phyloP scores from a whole-genome alignment of 495 filamentous ascomycete species.

The Aspergillus homomorphus region DNA sequence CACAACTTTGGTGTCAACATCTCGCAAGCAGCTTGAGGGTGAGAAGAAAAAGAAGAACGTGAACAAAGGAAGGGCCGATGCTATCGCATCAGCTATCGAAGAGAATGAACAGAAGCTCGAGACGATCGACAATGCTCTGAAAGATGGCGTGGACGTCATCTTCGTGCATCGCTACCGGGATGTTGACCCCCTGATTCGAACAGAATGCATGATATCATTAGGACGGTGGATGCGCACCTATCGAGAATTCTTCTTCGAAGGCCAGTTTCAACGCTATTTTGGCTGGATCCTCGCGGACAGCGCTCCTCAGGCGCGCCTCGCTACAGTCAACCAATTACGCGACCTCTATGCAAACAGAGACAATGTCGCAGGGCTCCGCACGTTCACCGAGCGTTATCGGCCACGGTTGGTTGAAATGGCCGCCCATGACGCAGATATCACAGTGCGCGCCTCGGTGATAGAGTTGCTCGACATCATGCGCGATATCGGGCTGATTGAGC shows the following conservation, averaged over 20 bases:
- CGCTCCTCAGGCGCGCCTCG: conserved; percentile 61
- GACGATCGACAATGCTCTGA: conserved; percentile 62
- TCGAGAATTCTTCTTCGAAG: conserved; percentile 83
- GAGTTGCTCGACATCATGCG: conserved; percentile 78
- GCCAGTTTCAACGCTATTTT: conserved; percentile 82
- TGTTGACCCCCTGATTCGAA: conserved; percentile 80
- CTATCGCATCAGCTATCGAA: conserved; percentile 64
- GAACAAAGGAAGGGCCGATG: conserved; percentile 71
- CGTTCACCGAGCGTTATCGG: conserved; percentile 88
- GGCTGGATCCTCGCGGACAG: conserved; percentile 91
- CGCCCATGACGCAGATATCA: conserved; percentile 70
- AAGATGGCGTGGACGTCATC: conserved; percentile 81
- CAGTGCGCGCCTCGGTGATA: conserved; percentile 73
- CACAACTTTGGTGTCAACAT: conserved; percentile 66
- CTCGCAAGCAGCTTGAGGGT: conserved; percentile 73
- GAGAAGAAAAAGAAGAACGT: conserved; percentile 72
- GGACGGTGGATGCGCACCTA: conserved; percentile 82
- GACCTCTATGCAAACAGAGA: conserved; percentile 71
- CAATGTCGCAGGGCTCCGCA: conserved; percentile 71
- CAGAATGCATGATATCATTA: conserved; percentile 78
- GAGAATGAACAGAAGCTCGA: conserved; percentile 63
- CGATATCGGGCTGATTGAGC: conserved; percentile 81
- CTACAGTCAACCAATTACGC: conserved; percentile 76
- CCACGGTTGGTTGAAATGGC: conserved; percentile 92
- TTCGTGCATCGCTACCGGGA: conserved; percentile 96